These are phyloP conservation scores for Erythrophleum fordii DNA, from an alignment of 306 rosid species.

Conservation along the genomic window DNA sequence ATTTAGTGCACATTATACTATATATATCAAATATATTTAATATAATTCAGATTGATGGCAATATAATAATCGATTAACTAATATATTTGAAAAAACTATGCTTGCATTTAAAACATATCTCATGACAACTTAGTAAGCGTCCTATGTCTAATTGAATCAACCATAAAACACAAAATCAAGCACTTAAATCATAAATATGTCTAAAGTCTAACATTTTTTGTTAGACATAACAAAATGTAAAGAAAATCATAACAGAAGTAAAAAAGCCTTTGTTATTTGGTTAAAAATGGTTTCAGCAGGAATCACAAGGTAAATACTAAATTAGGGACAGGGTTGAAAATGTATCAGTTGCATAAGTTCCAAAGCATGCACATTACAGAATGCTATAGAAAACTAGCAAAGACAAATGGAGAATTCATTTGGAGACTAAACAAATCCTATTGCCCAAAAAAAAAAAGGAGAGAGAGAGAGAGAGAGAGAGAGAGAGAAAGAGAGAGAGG, in stretches of 20 bases:
- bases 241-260: neutral
- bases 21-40: neutral
- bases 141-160: neutral
- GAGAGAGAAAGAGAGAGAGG: too few relatives aligned
- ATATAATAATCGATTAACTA: neutral
- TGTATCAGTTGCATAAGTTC: neutral
- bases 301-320: neutral
- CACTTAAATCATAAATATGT: neutral
- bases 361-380: neutral
- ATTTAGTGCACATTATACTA: neutral
- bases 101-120: neutral
- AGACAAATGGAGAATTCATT: neutral
- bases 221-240: neutral
- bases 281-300: neutral
- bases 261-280: neutral
- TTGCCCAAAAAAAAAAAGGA: neutral
- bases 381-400: neutral
- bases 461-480: too few relatives aligned
- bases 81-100: neutral
- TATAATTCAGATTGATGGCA: neutral
- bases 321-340: neutral
- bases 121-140: neutral
- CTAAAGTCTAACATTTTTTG: neutral
- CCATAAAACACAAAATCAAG: neutral
- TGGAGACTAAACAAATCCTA: neutral